Percentiles rank a stretch among this genome's conserved stretches.
These are phyloP conservation scores for Heterobasidion parviporum DNA, from an alignment of 1,284 basidiomycete genomes.

Conservation along the genomic window DNA sequence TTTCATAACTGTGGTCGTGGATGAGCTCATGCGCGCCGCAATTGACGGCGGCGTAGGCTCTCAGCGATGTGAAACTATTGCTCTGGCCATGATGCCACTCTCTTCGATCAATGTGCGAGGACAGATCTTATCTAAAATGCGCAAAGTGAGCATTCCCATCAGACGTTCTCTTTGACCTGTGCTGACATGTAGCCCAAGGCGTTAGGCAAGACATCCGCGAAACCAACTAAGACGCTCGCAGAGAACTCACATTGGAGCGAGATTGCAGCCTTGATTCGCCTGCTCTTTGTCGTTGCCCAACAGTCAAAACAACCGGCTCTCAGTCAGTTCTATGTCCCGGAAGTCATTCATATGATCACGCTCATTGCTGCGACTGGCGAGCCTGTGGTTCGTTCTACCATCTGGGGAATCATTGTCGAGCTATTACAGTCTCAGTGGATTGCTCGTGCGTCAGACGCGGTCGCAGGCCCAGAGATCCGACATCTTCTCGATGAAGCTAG, in stretches of 20 bases:
- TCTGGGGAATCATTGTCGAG: conserved; percentile 78
- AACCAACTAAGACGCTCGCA: conserved; percentile 50
- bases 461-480: conserved; percentile 44
- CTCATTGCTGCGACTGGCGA: conserved; percentile 71
- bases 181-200: conserved; percentile 31
- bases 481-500: conserved; percentile 56
- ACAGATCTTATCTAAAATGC: conserved; percentile 67
- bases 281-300: conserved; percentile 66
- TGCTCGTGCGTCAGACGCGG: conserved; percentile 48
- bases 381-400: conserved; percentile 65
- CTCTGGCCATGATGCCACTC: conserved; percentile 66
- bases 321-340: conserved; percentile 75
- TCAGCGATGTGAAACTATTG: conserved; percentile 65
- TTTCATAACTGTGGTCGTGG: conserved; percentile 64
- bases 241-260: conserved; percentile 80
- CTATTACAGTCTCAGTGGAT: conserved; percentile 69
- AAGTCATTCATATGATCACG: conserved; percentile 72
- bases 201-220: conserved; percentile 64
- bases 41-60: conserved; percentile 76
- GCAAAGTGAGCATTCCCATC: conserved; percentile 47
- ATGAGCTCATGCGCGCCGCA: conserved; percentile 73
- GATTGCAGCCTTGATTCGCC: conserved; percentile 70
- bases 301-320: conserved; percentile 55
- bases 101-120: conserved; percentile 75
- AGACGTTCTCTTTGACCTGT: neutral